Evolutionary conservation across 1,139 yeast species (phyloP).

Genomic region (Pichia sp.): DNA sequence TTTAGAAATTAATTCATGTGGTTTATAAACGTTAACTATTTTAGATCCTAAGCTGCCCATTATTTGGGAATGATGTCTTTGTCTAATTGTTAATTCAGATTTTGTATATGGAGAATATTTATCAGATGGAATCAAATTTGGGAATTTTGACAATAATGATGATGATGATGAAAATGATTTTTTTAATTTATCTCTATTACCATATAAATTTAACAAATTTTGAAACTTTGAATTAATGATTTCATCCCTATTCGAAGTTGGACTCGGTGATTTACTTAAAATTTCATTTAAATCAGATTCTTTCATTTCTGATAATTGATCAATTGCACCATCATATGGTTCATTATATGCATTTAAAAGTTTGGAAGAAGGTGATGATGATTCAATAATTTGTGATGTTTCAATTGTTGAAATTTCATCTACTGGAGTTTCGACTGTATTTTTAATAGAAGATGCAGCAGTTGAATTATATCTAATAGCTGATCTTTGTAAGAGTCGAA

Average conservation of each 20-base stretch:
- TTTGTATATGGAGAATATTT: conserved; percentile 50
- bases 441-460: not conserved
- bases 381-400: not conserved
- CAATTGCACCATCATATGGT: conserved; percentile 12
- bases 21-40: conserved; percentile 57
- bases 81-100: conserved; percentile 74
- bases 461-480: conserved; percentile 8
- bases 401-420: not conserved
- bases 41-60: conserved; percentile 57
- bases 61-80: conserved; percentile 48
- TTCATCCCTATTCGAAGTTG: conserved; percentile 26
- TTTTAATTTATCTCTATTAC: conserved; percentile 20
- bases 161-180: conserved; percentile 20
- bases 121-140: conserved; percentile 33
- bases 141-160: conserved; percentile 28
- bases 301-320: conserved; percentile 19
- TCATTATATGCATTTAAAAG: conserved; percentile 8
- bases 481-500: conserved; percentile 4
- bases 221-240: conserved; percentile 22
- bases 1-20: conserved; percentile 55
- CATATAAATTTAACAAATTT: conserved; percentile 22
- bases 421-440: not conserved
- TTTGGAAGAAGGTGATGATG: not conserved
- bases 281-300: conserved; percentile 23
- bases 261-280: conserved; percentile 21